phyloP scores from a whole-genome alignment of 1,284 basidiomycete species.

The Boletus sp. region DNA sequence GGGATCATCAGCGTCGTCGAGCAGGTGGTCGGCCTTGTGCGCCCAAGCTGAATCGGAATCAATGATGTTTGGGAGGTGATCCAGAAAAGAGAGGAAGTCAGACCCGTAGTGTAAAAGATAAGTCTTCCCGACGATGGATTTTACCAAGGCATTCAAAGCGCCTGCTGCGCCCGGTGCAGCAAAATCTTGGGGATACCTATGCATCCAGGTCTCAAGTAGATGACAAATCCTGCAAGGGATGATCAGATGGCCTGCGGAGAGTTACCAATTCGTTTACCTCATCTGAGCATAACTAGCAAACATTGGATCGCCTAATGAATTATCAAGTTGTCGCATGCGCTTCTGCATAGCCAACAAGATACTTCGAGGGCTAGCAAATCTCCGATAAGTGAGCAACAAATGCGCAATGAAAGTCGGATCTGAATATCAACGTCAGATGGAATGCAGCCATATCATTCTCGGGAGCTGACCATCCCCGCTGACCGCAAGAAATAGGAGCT shows the following conservation, averaged over 20 bases:
- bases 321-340: constrained; percentile 71
- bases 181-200: constrained; percentile 70
- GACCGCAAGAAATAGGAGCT: constrained; percentile 67
- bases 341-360: constrained; percentile 81
- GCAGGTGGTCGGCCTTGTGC: constrained; percentile 53
- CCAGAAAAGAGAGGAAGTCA: constrained; percentile 73
- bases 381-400: constrained; percentile 75
- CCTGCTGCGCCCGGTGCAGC: constrained; percentile 67
- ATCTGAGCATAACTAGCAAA: constrained; percentile 81
- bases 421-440: constrained; percentile 29
- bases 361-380: constrained; percentile 70
- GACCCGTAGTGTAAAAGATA: constrained; percentile 78
- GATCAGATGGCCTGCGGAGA: constrained; percentile 5
- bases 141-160: constrained; percentile 69
- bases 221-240: constrained; percentile 58
- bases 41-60: constrained; percentile 73
- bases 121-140: constrained; percentile 70
- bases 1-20: constrained; percentile 59
- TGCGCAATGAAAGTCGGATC: constrained; percentile 72
- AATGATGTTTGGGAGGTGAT: constrained; percentile 52
- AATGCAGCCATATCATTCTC: constrained; percentile 1
- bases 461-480: constrained; percentile 67
- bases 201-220: constrained; percentile 70
- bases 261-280: constrained; percentile 45
- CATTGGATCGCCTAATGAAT: constrained; percentile 70